Evolutionary conservation across 345 rosid species (phyloP).

Genomic region (Moricandia arvensis): DNA sequence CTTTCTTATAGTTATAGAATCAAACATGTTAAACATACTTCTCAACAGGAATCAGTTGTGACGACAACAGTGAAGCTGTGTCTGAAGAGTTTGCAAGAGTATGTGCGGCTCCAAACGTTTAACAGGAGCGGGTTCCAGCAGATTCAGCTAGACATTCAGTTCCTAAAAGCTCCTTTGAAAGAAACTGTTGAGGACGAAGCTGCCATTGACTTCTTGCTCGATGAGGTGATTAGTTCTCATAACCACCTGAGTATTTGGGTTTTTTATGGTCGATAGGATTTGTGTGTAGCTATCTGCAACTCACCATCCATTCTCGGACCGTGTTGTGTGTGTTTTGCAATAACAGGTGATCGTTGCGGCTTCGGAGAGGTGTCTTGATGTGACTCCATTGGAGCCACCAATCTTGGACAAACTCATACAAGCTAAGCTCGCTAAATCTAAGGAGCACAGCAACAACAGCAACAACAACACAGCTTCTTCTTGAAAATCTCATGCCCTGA

Average conservation of each 20-base stretch:
- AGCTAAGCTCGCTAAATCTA: conserved; percentile 68
- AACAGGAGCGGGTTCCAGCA: conserved; percentile 98
- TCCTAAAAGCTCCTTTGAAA: conserved; percentile 66
- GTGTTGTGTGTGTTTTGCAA: conserved; percentile 16
- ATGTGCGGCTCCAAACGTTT: conserved; percentile 86
- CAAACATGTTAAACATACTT: background rate
- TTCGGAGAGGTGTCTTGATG: conserved; percentile 86
- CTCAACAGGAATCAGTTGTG: conserved; percentile 78
- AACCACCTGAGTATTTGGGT: background rate
- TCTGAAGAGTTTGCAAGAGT: conserved; percentile 93
- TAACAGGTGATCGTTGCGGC: conserved; percentile 89
- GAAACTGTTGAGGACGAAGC: conserved; percentile 85
- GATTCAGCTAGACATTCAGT: conserved; percentile 94
- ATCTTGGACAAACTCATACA: conserved; percentile 93
- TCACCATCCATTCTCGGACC: background rate
- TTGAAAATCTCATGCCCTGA: conserved; percentile 8
- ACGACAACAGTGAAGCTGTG: conserved; percentile 73
- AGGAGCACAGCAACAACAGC: conserved; percentile 40
- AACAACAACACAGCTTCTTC: conserved; percentile 31
- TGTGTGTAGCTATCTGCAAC: background rate
- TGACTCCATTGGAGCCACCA: conserved; percentile 85
- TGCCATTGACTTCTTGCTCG: conserved; percentile 85
- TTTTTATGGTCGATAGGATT: too few relatives aligned
- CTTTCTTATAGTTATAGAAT: background rate
- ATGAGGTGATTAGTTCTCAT: conserved; percentile 64